A percentile compares a stretch with the other conserved stretches of the same genome.
phyloP scores from a whole-genome alignment of 106 monocot species.

The Allium cepa region DNA sequence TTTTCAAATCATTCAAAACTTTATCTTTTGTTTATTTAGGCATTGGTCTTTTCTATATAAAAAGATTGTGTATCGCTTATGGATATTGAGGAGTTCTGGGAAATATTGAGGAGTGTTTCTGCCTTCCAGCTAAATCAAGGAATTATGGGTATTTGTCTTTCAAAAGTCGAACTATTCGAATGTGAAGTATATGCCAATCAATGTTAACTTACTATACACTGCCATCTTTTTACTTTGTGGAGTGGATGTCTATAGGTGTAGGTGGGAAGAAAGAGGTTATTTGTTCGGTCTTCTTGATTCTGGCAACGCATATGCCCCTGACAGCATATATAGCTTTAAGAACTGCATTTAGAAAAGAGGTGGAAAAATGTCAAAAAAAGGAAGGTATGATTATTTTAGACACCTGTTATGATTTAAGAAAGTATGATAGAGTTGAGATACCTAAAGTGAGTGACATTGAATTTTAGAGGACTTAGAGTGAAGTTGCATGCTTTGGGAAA shows the following conservation, averaged over 20 bases:
- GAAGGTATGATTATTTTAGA: slow-evolving; percentile 47
- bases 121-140: slow-evolving; percentile 8
- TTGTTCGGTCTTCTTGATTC: slow-evolving; percentile 20
- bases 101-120: slow-evolving; percentile 15
- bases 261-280: background rate
- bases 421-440: slow-evolving; percentile 5
- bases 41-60: too few relatives aligned
- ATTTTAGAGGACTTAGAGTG: slow-evolving; percentile 28
- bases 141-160: slow-evolving; percentile 11
- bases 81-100: background rate
- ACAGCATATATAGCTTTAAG: slow-evolving; percentile 26
- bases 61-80: too few relatives aligned
- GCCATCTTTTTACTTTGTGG: slow-evolving; percentile 2
- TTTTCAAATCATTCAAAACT: too few relatives aligned
- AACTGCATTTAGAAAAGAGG: slow-evolving; percentile 13
- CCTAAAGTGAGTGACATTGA: slow-evolving; percentile 33
- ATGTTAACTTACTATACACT: background rate
- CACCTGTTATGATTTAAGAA: slow-evolving; percentile 57
- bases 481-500: slow-evolving; percentile 26
- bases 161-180: background rate
- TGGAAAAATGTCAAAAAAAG: slow-evolving; percentile 30
- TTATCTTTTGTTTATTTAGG: too few relatives aligned
- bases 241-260: slow-evolving; percentile 1
- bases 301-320: slow-evolving; percentile 22
- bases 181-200: slow-evolving; percentile 7